A percentile compares a stretch with the other conserved stretches of the same genome.
phyloP scores from a whole-genome alignment of 208 protist species.

The Acanthamoeba quina region DNA sequence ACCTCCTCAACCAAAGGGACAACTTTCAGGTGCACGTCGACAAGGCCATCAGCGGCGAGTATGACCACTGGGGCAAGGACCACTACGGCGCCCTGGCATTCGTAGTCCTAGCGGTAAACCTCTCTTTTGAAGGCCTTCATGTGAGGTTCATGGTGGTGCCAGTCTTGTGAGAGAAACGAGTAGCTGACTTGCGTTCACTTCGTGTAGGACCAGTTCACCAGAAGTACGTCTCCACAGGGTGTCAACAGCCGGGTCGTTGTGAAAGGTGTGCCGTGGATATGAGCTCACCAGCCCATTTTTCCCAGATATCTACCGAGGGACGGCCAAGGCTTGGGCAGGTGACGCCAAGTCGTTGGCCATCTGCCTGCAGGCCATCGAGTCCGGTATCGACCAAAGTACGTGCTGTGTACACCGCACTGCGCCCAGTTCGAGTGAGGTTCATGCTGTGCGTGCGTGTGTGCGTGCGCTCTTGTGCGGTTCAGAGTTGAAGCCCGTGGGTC shows the following conservation, averaged over 20 bases:
- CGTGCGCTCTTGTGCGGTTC: not conserved
- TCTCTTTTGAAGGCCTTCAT: too few relatives aligned
- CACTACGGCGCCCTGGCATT: slow-evolving; percentile 38
- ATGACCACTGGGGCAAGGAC: slow-evolving; percentile 26
- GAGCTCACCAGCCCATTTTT: too few relatives aligned
- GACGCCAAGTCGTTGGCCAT: not conserved
- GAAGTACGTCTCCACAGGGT: not conserved
- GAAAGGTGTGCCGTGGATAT: too few relatives aligned
- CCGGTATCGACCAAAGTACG: slow-evolving; percentile 6
- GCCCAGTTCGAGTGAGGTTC: too few relatives aligned
- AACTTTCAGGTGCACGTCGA: not conserved
- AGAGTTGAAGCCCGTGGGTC: slow-evolving; percentile 43
- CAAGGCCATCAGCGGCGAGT: slow-evolving; percentile 10
- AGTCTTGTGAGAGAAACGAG: too few relatives aligned
- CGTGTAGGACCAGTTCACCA: not conserved
- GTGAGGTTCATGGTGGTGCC: too few relatives aligned
- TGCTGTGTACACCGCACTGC: too few relatives aligned
- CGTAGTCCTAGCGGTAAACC: too few relatives aligned
- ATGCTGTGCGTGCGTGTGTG: too few relatives aligned
- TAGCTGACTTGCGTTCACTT: not conserved
- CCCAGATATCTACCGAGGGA: slow-evolving; percentile 52
- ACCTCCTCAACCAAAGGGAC: not conserved
- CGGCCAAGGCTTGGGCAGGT: slow-evolving; percentile 49
- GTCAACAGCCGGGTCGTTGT: too few relatives aligned
- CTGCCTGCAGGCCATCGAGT: slow-evolving; percentile 18